Evolutionary conservation across 768 basidiomycete species (phyloP).

Genomic region (Dentipellis sp.): DNA sequence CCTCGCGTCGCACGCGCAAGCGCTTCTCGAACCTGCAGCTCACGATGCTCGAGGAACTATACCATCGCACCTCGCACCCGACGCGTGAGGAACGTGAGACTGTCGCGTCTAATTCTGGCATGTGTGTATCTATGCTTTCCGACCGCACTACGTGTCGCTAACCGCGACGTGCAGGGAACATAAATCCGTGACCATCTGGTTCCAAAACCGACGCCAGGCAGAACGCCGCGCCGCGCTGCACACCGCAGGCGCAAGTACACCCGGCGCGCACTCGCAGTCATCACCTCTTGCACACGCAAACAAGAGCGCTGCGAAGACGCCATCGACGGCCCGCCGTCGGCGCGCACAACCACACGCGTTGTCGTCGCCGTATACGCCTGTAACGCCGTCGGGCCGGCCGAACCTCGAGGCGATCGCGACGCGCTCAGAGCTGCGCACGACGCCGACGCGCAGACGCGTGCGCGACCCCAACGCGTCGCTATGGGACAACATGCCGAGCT

Average conservation of each 20-base stretch:
- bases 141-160: background rate
- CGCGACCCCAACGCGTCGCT: slow-evolving; percentile 14
- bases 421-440: slow-evolving; percentile 21
- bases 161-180: slow-evolving; percentile 13
- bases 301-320: background rate
- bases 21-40: slow-evolving; percentile 14
- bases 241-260: background rate
- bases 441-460: slow-evolving; percentile 15
- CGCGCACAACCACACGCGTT: background rate
- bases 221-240: slow-evolving; percentile 11
- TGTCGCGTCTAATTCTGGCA: slow-evolving; percentile 9
- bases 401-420: slow-evolving; percentile 26
- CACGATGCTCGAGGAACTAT: slow-evolving; percentile 13
- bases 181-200: slow-evolving; percentile 26
- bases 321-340: slow-evolving; percentile 1
- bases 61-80: slow-evolving; percentile 11
- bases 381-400: slow-evolving; percentile 14
- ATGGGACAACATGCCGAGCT: slow-evolving; percentile 12
- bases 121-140: slow-evolving; percentile 1
- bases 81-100: slow-evolving; percentile 15
- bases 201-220: slow-evolving; percentile 26
- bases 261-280: background rate
- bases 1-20: slow-evolving; percentile 12
- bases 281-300: background rate
- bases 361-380: slow-evolving; percentile 10